Conservation (phyloP, 2,329 filamentous ascomycete species). For the Plenodomus lindquistii region DNA sequence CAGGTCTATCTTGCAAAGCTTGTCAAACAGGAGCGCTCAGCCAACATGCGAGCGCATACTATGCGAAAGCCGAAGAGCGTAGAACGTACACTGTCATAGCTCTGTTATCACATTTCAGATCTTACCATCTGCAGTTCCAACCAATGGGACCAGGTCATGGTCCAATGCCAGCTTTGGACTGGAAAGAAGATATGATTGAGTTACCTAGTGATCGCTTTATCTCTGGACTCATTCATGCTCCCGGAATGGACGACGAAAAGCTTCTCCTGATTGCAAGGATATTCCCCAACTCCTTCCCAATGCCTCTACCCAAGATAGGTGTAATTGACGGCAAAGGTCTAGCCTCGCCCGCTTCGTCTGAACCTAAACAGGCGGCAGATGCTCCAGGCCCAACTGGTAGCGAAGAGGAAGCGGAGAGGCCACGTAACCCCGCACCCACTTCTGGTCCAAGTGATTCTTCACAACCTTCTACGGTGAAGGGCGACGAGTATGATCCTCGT, state of each 20-base stretch:
- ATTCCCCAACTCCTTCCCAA: constrained; percentile 52
- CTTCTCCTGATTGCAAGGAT: constrained; percentile 56
- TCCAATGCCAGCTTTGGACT: constrained; percentile 48
- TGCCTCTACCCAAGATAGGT: constrained; percentile 50
- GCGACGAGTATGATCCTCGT: constrained; percentile 55
- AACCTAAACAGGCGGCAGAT: constrained; percentile 36
- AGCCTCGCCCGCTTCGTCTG: constrained; percentile 33
- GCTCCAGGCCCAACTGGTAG: constrained; percentile 1
- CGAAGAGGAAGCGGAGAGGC: constrained; percentile 13
- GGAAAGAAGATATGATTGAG: constrained; percentile 65
- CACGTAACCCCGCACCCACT: constrained; percentile 13
- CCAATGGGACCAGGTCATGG: constrained; percentile 27
- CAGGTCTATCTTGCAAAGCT: constrained; percentile 50
- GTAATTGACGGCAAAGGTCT: constrained; percentile 35
- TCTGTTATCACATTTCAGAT: constrained; percentile 63
- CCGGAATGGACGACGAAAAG: constrained; percentile 62
- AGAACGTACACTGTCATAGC: constrained; percentile 54
- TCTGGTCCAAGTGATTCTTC: constrained; percentile 25
- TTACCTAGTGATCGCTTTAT: constrained; percentile 59
- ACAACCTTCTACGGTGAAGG: constrained; percentile 30
- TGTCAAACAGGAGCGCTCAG: constrained; percentile 39
- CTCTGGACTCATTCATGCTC: constrained; percentile 53
- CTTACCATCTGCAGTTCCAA: constrained; percentile 54
- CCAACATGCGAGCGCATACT: constrained; percentile 33
- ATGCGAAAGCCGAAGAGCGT: constrained; percentile 44